These are phyloP conservation scores for Udeniomyces megalosporus DNA, from an alignment of 768 basidiomycete species.

Conservation along the genomic window DNA sequence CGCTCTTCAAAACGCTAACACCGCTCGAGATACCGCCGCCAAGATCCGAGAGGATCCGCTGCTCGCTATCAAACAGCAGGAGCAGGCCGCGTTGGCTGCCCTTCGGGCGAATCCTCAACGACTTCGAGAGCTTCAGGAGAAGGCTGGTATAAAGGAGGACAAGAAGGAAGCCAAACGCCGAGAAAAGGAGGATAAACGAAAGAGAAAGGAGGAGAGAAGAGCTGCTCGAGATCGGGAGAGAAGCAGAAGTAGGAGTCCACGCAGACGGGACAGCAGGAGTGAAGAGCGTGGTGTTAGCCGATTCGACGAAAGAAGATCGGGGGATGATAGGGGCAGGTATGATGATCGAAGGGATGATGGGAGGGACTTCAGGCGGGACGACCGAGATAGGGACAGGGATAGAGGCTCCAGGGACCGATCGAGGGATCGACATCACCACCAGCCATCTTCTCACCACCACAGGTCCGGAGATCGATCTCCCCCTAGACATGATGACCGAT, in stretches of 20 bases:
- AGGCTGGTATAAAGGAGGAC: slow-evolving; percentile 22
- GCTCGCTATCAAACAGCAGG: slow-evolving; percentile 94
- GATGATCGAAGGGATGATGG: background rate
- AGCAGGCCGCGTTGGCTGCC: slow-evolving; percentile 79
- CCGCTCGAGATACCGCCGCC: slow-evolving; percentile 63
- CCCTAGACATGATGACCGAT: background rate
- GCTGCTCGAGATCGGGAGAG: background rate
- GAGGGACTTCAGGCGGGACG: background rate
- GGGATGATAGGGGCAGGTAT: background rate
- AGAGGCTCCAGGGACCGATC: background rate
- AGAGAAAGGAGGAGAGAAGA: slow-evolving; percentile 17
- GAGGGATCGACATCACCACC: slow-evolving; percentile 4
- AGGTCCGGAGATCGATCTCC: background rate
- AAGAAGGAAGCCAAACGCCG: slow-evolving; percentile 24
- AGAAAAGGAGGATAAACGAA: slow-evolving; percentile 19
- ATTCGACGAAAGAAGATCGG: background rate
- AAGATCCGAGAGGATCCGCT: slow-evolving; percentile 95
- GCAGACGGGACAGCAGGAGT: background rate
- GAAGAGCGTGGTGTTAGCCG: background rate
- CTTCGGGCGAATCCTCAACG: slow-evolving; percentile 33
- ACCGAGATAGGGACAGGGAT: background rate
- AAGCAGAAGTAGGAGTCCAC: background rate
- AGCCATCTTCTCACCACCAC: background rate
- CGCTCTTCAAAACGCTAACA: slow-evolving; percentile 88
- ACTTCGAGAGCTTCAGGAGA: slow-evolving; percentile 19